Evolutionary conservation across 169 alveolate genomes (phyloP), one percentile per base, ranked within the genome.

Genomic region (Perkinsus marinus): DNA sequence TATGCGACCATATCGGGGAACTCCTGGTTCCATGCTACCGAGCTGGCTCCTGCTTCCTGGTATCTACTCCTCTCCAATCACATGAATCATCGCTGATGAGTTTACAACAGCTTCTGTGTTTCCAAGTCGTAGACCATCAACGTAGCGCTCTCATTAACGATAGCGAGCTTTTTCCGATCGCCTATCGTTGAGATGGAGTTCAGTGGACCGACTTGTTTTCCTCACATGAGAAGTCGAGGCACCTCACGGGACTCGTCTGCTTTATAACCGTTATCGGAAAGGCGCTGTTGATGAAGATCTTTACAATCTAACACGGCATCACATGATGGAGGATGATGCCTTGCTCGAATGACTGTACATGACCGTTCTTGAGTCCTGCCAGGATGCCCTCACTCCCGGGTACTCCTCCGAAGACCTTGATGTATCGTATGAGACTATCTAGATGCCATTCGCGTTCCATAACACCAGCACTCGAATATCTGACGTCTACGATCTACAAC

Each of bases 11-110:
- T 94, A 93, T 98, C 98, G 92, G 97, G 98, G 95, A 96, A 94
- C 91, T 97, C 98, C 68, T 95, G 92, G 93, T 98, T 97, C 96
- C 98, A 98, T 16, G 99, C 98, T 19, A 97, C 98, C 16, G 98
- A 96, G 69, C 94, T 95, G 90, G 97, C 98, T 89, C 95, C 93
- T 90, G 95, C 96, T 90, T 97, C 98, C 89, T 95, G 93, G 92
- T 94, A 96, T 39, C 95, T 91, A 68, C 95, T 90, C 93, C 95
- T 39, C 26, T n/a, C 47, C 17, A 13, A 9, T 38, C 46, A 9
- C 57, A 34, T 89, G 39, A 2, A 47, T 39, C 39, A 30, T 37
- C 91, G 69, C 38, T 39, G 68, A 36, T 90, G 91, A 19, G 39
- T 17, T 90, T 38, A 19, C 69, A 26, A 69, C 37, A 41, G 38